phyloP scores from a whole-genome alignment of 2,329 filamentous ascomycete species.

The Scedosporium apiospermum region DNA sequence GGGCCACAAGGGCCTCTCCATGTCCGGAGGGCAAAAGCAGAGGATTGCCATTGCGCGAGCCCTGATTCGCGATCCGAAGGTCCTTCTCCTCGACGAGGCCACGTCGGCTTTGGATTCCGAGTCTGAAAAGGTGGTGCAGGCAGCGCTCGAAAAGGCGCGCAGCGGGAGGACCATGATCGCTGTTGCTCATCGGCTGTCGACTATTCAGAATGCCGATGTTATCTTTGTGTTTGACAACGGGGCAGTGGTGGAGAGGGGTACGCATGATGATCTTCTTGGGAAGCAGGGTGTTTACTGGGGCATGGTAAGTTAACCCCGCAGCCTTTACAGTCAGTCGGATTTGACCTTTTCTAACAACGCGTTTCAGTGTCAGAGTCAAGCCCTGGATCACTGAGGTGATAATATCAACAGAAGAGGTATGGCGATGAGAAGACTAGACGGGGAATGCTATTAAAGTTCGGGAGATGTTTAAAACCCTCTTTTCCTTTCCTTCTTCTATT shows the following conservation, averaged over 20 bases:
- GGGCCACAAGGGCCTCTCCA: conserved; percentile 56
- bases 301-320: conserved; percentile 27
- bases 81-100: conserved; percentile 66
- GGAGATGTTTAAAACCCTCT: no score
- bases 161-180: conserved; percentile 45
- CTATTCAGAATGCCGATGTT: conserved; percentile 46
- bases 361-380: neutral
- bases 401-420: no score
- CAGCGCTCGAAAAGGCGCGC: conserved; percentile 40
- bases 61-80: conserved; percentile 54
- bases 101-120: conserved; percentile 57
- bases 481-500: no score
- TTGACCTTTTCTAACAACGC: neutral
- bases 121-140: conserved; percentile 56
- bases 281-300: conserved; percentile 38
- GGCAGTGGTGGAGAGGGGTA: conserved; percentile 49
- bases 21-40: conserved; percentile 66
- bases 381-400: neutral
- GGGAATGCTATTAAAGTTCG: no score
- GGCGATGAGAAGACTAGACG: no score
- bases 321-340: neutral
- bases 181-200: conserved; percentile 52
- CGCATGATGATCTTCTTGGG: conserved; percentile 48
- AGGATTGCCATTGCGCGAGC: conserved; percentile 64
- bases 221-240: conserved; percentile 55